These are phyloP conservation scores for Vitis vinifera DNA, from an alignment of 164 flowering plant species.

Conservation along the genomic window ASM3070453v1 NC_081813.1:802501-803000, in stretches of 20 bases:
- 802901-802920: slow-evolving; percentile 69
- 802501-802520: slow-evolving; percentile 28
- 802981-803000: slow-evolving; percentile 62
- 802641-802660: slow-evolving; percentile 51
- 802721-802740: slow-evolving; percentile 52
- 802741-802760: slow-evolving; percentile 36
- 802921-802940: slow-evolving; percentile 43
- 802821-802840: slow-evolving; percentile 53
- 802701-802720: slow-evolving; percentile 43
- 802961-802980: slow-evolving; percentile 76
- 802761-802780: no score
- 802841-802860: slow-evolving; percentile 90
- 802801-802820: no score
- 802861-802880: slow-evolving; percentile 72
- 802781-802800: no score
- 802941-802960: slow-evolving; percentile 56
- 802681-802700: slow-evolving; percentile 49
- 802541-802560: slow-evolving; percentile 55
- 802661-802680: slow-evolving; percentile 68
- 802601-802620: slow-evolving; percentile 37
- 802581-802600: slow-evolving; percentile 51
- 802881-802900: slow-evolving; percentile 47
- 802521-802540: slow-evolving; percentile 61
- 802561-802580: slow-evolving; percentile 63
- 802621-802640: slow-evolving; percentile 62